Base-by-base conservation (phyloP, 2,329 filamentous ascomycete genomes). In the Zarea fungicola region DNA sequence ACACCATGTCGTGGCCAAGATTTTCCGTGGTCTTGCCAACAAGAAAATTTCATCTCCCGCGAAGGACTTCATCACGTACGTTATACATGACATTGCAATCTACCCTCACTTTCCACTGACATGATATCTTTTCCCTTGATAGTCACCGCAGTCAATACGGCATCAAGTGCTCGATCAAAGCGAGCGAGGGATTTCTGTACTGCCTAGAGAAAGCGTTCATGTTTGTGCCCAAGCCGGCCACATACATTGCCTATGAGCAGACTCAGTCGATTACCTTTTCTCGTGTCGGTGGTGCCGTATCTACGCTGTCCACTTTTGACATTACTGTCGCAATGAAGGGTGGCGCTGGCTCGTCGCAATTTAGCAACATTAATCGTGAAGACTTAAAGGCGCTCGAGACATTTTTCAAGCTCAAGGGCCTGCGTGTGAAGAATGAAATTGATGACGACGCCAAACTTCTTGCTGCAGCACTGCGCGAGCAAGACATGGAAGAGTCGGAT, bases 91-190 rank as follows among this genome's bases (percentile, higher is more conserved):
- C 11, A 32, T 22, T 18, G 36, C 32, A 14, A 13, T 16, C 23
- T 18, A 16, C 14, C 22, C 23, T 45, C 21, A 19, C n/a, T 28
- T 48, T 9, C n/a, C 8, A 31, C 19, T 39, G 43, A 34, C 52
- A 35, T 42, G 67, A 65, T 70, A 54, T 70, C 55, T 16, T 21
- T 19, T 14, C 28, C 28, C 7, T 2, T 32, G 21, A 6, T 44
- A 81, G 87, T 57, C 93, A 97, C 71, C 90, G 96, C 65, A 83
- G 87, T 61, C 91, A 96, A 67, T 89, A 85, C 58, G 93, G 93
- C 51, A 95, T 99, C 70, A 99, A 99, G 73, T 99, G 93, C 70
- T 95, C 91, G n/a, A 96, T 99, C 81, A 99, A 99, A 72, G 95
- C 95, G 47, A 96, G 95, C 67, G 93, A 99, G 72, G 93, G 95